Conservation (phyloP, 305 asterid genomes). For the Petunia hybrid region DNA sequence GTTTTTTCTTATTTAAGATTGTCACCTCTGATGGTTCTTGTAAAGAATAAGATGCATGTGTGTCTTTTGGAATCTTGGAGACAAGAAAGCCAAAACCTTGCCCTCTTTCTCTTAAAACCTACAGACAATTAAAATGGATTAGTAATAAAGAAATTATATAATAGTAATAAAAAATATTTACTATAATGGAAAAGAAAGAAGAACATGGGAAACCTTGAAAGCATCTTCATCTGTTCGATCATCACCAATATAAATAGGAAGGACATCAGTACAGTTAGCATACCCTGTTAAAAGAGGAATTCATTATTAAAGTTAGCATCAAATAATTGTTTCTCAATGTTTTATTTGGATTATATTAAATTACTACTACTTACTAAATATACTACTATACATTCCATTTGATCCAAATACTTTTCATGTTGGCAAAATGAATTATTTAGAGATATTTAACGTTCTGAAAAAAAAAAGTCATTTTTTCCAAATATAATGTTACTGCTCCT, state of each 20-base stretch:
- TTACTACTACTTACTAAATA: background rate
- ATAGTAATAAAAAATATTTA: background rate
- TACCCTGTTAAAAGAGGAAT: conserved; percentile 55
- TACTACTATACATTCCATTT: background rate
- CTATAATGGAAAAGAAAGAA: background rate
- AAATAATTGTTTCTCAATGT: background rate
- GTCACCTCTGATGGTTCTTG: conserved; percentile 87
- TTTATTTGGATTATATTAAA: background rate
- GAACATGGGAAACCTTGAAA: conserved; percentile 66
- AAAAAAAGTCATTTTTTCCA: too few relatives aligned
- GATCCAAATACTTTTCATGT: too few relatives aligned
- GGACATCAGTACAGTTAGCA: conserved; percentile 51
- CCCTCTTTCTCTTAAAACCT: conserved; percentile 79
- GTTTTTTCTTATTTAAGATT: background rate
- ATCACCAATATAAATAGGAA: conserved; percentile 74
- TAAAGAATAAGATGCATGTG: conserved; percentile 81
- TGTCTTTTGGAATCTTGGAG: conserved; percentile 80
- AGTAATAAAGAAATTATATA: background rate
- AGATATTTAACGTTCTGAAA: too few relatives aligned
- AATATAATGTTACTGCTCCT: too few relatives aligned
- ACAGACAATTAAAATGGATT: background rate
- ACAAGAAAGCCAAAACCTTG: conserved; percentile 98
- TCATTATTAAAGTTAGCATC: background rate
- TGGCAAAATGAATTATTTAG: too few relatives aligned
- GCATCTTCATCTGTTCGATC: conserved; percentile 95